Evolutionary conservation across 176 grass and related monocot genomes (phyloP), one percentile per base, ranked within the genome.

Genomic region (Calamus simplicifolius): DNA sequence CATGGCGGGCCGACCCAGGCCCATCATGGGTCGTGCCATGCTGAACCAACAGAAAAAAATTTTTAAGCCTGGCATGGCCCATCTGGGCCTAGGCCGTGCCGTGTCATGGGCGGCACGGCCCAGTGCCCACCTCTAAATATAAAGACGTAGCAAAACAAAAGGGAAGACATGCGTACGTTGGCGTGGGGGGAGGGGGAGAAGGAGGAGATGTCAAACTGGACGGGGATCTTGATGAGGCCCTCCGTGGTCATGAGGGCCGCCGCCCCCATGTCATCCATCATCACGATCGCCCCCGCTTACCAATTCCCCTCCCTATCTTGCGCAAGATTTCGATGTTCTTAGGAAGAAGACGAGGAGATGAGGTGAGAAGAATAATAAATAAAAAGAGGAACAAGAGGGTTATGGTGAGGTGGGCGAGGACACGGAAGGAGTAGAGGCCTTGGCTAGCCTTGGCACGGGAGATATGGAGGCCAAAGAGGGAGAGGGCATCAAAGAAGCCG

Each of bases 261-360:
- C 26, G 82, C 86, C 65, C 90, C 81, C 12, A 95, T 82, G 72
- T 89, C 83, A 62, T 95, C 90, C 28, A 78, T 58, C 52, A 59
- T 77, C 6, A 80, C 77, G 58, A 95, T 95, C n/a, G 82, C 80
- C 30, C 90, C 85, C 0, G 90, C 12, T 43, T 95, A 86, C 90
- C 90, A 95, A 35, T 79, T 95, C 51, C 82, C 86, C 27, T 90
- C 70, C 54, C 52, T 77, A 52, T 90, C 86, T 82, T 89, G 68
- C 28, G 35, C 17, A 27, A n/a, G 26, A 27, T 5, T 51, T 52
- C 13, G 21, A 51, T 27, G 50, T 52, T 50, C 27, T 48, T 51
- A 16, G 19, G 23, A 15, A 10, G 25, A 6, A 38, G 31, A 50
- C 31, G 8, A 63, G 2, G 68, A 16, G 49, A 25, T 68, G 4